Conservation (phyloP, 2,329 filamentous ascomycete species). For the Decorospora gaudefroyi region DNA sequence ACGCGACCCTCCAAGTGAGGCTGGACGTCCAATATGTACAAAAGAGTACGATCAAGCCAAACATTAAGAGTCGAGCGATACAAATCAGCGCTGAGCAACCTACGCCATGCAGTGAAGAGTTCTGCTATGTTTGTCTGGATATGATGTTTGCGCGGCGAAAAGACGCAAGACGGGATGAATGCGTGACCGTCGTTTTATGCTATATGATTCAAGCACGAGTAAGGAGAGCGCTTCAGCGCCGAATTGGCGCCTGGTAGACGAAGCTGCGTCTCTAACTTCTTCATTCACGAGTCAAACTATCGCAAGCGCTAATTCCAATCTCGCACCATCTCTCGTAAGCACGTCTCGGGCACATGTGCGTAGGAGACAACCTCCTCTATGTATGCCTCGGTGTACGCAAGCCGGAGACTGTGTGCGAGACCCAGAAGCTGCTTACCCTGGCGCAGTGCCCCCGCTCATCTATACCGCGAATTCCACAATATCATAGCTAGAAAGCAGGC, state of each 20-base stretch:
- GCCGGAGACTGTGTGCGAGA: too few relatives aligned
- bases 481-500: too few relatives aligned
- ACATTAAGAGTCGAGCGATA: background rate
- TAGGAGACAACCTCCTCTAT: too few relatives aligned
- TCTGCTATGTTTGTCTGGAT: background rate
- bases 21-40: background rate
- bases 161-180: background rate
- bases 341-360: too few relatives aligned
- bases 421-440: too few relatives aligned
- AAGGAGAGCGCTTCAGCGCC: background rate
- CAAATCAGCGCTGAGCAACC: background rate
- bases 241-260: background rate
- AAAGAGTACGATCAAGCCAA: background rate
- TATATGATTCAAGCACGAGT: background rate
- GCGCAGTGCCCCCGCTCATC: too few relatives aligned
- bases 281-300: too few relatives aligned
- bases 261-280: too few relatives aligned
- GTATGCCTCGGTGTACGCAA: too few relatives aligned
- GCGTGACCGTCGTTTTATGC: background rate
- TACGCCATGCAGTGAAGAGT: background rate
- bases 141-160: conserved; percentile 1
- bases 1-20: background rate
- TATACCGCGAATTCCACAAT: too few relatives aligned
- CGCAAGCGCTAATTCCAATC: too few relatives aligned
- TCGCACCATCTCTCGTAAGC: too few relatives aligned